Evolutionary conservation across 148 eudicot species (phyloP).

Genomic region (Chenopodium suecicum): DNA sequence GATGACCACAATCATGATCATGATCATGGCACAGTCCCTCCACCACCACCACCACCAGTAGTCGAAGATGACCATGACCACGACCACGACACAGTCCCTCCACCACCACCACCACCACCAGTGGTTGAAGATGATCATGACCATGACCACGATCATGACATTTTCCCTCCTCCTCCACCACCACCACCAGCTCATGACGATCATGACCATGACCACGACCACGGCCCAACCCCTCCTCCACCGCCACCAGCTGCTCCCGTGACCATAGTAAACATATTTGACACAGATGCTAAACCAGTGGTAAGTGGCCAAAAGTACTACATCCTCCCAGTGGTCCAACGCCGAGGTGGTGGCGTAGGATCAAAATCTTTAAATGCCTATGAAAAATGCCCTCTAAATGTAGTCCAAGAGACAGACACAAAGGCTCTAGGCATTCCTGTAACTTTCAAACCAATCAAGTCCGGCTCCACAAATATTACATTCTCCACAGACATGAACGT

Average conservation of each 20-base stretch:
- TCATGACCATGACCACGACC: neutral
- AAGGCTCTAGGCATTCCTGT: slow-evolving; percentile 28
- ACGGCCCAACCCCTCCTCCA: neutral
- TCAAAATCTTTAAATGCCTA: slow-evolving; percentile 19
- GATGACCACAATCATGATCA: neutral
- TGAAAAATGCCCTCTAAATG: slow-evolving; percentile 38
- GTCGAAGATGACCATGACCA: neutral
- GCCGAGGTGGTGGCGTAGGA: slow-evolving; percentile 35
- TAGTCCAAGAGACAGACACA: slow-evolving; percentile 30
- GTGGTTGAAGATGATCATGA: neutral
- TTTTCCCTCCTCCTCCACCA: neutral
- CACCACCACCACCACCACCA: neutral
- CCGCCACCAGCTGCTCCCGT: neutral
- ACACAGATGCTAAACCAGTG: neutral
- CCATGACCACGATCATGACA: neutral
- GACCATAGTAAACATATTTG: neutral
- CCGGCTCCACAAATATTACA: slow-evolving; percentile 18
- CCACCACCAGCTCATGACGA: no score
- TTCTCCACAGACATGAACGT: slow-evolving; percentile 38
- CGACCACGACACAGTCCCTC: neutral
- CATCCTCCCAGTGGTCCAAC: slow-evolving; percentile 21
- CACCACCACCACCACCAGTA: no score
- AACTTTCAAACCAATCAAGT: slow-evolving; percentile 21
- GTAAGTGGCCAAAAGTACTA: slow-evolving; percentile 14
- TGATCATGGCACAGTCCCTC: no score